A percentile compares a stretch with the other conserved stretches of the same genome.
phyloP scores from a whole-genome alignment of 75 land plant species.

The Cunninghamia lanceolata region DNA sequence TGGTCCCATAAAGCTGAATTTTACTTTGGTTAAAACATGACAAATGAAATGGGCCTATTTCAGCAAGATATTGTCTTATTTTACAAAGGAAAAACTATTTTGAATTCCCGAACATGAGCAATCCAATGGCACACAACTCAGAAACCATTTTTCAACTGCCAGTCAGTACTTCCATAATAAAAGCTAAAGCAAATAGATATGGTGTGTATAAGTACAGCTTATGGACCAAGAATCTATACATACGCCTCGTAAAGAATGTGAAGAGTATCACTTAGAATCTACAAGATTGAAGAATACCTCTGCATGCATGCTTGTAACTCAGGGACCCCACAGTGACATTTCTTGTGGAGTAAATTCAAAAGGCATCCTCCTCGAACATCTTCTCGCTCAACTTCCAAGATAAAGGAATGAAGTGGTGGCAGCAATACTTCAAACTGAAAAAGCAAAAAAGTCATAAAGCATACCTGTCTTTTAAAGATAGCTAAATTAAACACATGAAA shows the following conservation, averaged over 20 bases:
- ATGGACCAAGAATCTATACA: not conserved
- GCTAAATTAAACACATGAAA: not conserved
- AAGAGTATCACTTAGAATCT: not conserved
- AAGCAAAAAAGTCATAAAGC: not conserved
- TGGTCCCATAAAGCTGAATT: not conserved
- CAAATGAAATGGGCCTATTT: not conserved
- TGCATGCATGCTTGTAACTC: conserved; percentile 95
- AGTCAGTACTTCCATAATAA: not conserved
- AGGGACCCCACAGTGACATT: conserved; percentile 97
- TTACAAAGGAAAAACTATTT: not conserved
- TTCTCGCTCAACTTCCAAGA: conserved; percentile 80
- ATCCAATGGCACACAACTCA: not conserved
- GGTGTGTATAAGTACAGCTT: not conserved
- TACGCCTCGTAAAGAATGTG: not conserved
- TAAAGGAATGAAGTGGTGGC: conserved; percentile 84
- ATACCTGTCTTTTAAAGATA: not conserved
- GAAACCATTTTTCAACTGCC: not conserved
- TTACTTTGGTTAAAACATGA: not conserved
- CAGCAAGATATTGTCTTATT: not conserved
- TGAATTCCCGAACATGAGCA: not conserved
- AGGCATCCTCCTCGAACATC: conserved; percentile 86
- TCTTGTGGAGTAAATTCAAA: conserved; percentile 78
- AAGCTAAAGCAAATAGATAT: not conserved
- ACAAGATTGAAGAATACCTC: conserved; percentile 44
- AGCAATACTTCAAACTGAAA: conserved; percentile 82